A percentile compares a stretch with the other conserved stretches of the same genome.
phyloP scores from a whole-genome alignment of 352 stramenopile genomes.

The Phytopythium litorale region DNA sequence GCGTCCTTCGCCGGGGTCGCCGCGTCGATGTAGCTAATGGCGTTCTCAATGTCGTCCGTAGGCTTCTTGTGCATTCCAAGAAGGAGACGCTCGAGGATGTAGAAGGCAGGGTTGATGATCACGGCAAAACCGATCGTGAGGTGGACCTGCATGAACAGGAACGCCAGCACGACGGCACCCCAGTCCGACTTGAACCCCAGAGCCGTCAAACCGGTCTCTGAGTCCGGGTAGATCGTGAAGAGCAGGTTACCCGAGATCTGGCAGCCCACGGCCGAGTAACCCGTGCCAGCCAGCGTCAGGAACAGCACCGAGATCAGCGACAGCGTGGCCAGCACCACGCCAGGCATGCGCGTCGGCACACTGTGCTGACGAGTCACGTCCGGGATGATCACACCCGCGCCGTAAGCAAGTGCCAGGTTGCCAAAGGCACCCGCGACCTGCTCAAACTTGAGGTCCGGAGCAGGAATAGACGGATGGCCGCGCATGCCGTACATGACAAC shows the following conservation, averaged over 20 bases:
- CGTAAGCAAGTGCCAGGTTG: conserved; percentile 23
- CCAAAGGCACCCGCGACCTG: conserved; percentile 28
- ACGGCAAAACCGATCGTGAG: conserved; percentile 42
- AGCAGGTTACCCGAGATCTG: conserved; percentile 53
- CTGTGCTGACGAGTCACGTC: too few species aligned
- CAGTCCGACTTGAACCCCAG: background rate
- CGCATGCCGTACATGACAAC: background rate
- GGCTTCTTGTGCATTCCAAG: conserved; percentile 43
- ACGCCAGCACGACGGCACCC: conserved; percentile 34
- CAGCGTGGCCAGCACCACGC: too few species aligned
- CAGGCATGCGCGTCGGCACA: too few species aligned
- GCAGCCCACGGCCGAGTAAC: conserved; percentile 31
- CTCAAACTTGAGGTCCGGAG: conserved; percentile 19
- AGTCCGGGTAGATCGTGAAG: conserved; percentile 28
- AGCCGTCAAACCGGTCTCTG: background rate
- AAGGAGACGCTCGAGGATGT: conserved; percentile 3
- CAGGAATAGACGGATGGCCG: conserved; percentile 13
- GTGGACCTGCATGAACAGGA: conserved; percentile 48
- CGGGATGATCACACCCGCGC: background rate
- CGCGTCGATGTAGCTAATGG: background rate
- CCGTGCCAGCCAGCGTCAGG: background rate
- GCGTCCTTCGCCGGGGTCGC: background rate
- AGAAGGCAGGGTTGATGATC: conserved; percentile 32
- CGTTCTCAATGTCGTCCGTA: too few species aligned
- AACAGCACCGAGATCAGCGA: too few species aligned